phyloP scores from a whole-genome alignment of 2,329 filamentous ascomycete genomes.

The Fusarium subtropicale region DNA sequence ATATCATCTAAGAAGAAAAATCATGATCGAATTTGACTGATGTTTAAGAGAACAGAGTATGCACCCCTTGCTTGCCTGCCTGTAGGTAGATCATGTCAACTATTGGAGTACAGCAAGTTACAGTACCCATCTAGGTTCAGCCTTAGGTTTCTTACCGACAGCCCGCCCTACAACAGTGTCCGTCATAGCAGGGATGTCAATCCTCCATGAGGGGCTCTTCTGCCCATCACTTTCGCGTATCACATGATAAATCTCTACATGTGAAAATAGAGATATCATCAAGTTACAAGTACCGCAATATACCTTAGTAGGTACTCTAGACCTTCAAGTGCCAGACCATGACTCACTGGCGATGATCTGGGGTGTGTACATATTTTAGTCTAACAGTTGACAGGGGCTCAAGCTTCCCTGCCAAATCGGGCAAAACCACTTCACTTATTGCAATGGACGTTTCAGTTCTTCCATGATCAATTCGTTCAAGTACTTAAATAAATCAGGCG shows the following conservation, averaged over 20 bases:
- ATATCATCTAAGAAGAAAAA: constrained; percentile 2
- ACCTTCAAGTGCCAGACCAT: neutral
- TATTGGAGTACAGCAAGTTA: neutral
- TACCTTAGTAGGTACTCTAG: neutral
- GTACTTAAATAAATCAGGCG: constrained; percentile 17
- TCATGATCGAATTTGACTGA: constrained; percentile 11
- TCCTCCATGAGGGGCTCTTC: neutral
- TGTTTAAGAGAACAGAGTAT: neutral
- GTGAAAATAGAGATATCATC: neutral
- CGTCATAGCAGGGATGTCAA: constrained; percentile 9
- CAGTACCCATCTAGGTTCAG: constrained; percentile 6
- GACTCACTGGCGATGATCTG: neutral
- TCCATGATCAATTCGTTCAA: constrained; percentile 1
- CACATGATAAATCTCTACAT: neutral
- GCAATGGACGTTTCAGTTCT: neutral
- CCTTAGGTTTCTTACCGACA: neutral
- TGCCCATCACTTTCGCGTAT: neutral
- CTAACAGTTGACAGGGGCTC: neutral
- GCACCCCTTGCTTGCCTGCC: constrained; percentile 19
- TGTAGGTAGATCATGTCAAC: constrained; percentile 9
- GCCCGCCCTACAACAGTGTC: neutral
- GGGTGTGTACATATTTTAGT: constrained; percentile 8
- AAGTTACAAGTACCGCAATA: neutral
- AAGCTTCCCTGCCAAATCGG: neutral
- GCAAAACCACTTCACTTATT: neutral